Evolutionary conservation across 441 rosid genomes (phyloP).

Genomic region (Hura crepitans): DNA sequence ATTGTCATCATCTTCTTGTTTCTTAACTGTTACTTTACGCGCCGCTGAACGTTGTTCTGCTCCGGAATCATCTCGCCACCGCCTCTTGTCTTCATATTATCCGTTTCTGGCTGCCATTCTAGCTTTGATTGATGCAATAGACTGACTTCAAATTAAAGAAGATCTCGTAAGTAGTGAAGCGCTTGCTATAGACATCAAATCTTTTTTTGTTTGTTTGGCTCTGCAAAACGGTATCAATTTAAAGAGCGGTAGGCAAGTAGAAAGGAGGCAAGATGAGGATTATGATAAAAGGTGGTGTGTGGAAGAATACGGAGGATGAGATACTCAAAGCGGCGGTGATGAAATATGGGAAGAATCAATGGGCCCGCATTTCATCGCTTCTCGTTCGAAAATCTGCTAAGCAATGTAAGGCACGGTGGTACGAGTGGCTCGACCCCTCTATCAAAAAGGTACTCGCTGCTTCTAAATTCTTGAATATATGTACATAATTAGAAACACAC

Average conservation of each 20-base stretch:
- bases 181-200: neutral
- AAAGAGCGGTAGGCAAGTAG: neutral
- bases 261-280: constrained; percentile 81
- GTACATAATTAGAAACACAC: neutral
- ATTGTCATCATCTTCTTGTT: neutral
- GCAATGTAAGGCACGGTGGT: constrained; percentile 99
- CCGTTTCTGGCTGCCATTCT: neutral
- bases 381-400: constrained; percentile 96
- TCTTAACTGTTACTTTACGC: neutral
- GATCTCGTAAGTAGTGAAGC: neutral
- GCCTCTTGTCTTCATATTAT: neutral
- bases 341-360: constrained; percentile 97
- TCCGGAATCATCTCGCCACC: neutral
- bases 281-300: constrained; percentile 98
- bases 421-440: constrained; percentile 99
- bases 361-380: constrained; percentile 97
- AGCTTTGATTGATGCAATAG: neutral
- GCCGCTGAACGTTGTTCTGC: neutral
- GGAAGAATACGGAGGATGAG: constrained; percentile 99
- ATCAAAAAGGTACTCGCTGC: constrained; percentile 63
- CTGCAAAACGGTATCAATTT: neutral
- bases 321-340: constrained; percentile 94
- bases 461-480: neutral
- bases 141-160: neutral
- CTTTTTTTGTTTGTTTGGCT: neutral